A percentile compares a stretch with the other conserved stretches of the same genome.
phyloP scores from a whole-genome alignment of 345 rosid species.

The Orychophragmus violaceus region DNA sequence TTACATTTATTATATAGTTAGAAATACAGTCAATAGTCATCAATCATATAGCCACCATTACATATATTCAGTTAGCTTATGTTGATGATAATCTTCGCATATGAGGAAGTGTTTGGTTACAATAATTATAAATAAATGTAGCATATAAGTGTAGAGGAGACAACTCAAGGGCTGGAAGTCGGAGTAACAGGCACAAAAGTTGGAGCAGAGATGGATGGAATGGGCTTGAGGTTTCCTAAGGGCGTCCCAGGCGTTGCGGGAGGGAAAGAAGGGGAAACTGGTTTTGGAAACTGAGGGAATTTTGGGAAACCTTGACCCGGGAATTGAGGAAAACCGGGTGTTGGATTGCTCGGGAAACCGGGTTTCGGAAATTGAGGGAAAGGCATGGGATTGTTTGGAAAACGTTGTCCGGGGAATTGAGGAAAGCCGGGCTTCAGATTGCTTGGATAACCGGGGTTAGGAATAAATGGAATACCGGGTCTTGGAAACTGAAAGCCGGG shows the following conservation, averaged over 20 bases:
- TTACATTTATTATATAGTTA: neutral
- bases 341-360: neutral
- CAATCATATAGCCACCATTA: neutral
- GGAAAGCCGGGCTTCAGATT: neutral
- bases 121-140: neutral
- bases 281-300: neutral
- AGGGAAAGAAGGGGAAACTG: neutral
- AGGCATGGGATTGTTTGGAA: neutral
- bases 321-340: neutral
- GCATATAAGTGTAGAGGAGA: neutral
- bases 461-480: neutral
- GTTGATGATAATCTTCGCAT: neutral
- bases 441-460: neutral
- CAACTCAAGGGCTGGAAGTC: neutral
- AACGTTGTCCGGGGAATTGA: neutral
- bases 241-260: neutral
- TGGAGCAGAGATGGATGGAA: neutral
- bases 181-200: neutral
- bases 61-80: neutral
- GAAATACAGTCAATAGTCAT: neutral
- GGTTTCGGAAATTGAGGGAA: neutral
- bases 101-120: neutral
- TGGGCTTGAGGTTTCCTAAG: neutral
- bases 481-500: neutral
- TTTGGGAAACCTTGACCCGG: neutral